Evolutionary conservation across 495 filamentous ascomycete genomes (phyloP), one percentile per base, ranked within the genome.

Genomic region (Cercophora scortea): DNA sequence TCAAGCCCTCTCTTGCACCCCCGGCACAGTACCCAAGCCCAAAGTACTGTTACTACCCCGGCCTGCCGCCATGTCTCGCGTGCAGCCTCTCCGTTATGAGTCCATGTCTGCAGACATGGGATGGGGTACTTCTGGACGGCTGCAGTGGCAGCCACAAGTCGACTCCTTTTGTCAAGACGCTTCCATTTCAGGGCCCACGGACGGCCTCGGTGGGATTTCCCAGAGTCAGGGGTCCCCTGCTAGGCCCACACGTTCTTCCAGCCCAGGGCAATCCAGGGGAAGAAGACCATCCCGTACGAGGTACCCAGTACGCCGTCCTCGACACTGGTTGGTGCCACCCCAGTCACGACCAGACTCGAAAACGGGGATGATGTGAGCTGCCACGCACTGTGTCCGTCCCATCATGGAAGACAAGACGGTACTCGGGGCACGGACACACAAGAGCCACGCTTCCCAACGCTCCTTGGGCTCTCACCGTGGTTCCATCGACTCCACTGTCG

Each of bases 171-270:
- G 44, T 47, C 52, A 50, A 56, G 54, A 45, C 35, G 38, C 48
- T 55, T 54, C 54, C 62, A 58, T 58, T 63, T 61, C 55, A 54
- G 49, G 45, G 48, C 55, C 57, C 25, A 25, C 55, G 43, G 53
- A 56, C 39, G 51, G 51, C 11, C 58, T 61, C 62, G 57, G 59
- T 55, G 63, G 52, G 57, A 57, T 54, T 54, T 43, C 15, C 17
- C 53, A 33, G 47, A 38, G 53, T 34, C 61, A 55, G 54, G 63
- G 56, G 49, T 49, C 8, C 54, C 52, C 33, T 47, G 52, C 50
- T 44, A 36, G 52, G 40, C 36, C 35, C 43, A 43, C 41, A 19
- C 32, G 13, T 9, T 35, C 32, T 44, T 19, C 48, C 39, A 32
- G 48, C 34, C 49, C 50, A 45, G 45, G 45, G 42, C 54, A 42